These are phyloP conservation scores for Dioscorea cayenensis DNA, from an alignment of 116 monocot species.

Conservation along the genomic window DNA sequence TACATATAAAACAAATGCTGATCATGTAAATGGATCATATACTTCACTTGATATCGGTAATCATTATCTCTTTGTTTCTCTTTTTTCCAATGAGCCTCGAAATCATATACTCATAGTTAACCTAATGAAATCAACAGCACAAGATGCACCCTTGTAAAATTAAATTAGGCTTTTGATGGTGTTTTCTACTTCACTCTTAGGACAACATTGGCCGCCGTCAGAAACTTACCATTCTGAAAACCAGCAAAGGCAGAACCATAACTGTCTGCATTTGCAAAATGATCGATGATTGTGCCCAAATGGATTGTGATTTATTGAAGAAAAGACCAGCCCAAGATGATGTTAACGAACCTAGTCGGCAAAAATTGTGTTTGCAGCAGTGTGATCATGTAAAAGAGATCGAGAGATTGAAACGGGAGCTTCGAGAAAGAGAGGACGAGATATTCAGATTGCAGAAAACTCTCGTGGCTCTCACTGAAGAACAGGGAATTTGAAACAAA, in stretches of 20 bases:
- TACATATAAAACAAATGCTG: too few relatives aligned
- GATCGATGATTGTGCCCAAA: background rate
- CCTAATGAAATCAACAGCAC: too few relatives aligned
- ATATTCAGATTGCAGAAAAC: constrained; percentile 7
- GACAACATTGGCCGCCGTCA: background rate
- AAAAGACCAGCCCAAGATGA: background rate
- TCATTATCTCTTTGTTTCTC: too few relatives aligned
- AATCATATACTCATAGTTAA: too few relatives aligned
- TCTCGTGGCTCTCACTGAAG: background rate
- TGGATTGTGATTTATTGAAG: background rate
- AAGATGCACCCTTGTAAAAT: background rate
- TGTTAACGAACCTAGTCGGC: background rate
- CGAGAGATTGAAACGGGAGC: background rate
- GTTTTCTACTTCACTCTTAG: background rate
- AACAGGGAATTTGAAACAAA: background rate
- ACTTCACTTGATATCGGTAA: too few relatives aligned
- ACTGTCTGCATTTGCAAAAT: background rate
- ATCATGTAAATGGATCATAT: too few relatives aligned
- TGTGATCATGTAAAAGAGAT: constrained; percentile 2
- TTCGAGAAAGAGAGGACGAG: background rate
- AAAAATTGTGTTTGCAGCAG: background rate
- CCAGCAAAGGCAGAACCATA: background rate
- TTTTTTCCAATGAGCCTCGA: too few relatives aligned
- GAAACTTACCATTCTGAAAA: background rate
- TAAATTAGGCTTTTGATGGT: background rate